Evolutionary conservation across 495 filamentous ascomycete genomes (phyloP).

Genomic region (Lepraria neglecta): DNA sequence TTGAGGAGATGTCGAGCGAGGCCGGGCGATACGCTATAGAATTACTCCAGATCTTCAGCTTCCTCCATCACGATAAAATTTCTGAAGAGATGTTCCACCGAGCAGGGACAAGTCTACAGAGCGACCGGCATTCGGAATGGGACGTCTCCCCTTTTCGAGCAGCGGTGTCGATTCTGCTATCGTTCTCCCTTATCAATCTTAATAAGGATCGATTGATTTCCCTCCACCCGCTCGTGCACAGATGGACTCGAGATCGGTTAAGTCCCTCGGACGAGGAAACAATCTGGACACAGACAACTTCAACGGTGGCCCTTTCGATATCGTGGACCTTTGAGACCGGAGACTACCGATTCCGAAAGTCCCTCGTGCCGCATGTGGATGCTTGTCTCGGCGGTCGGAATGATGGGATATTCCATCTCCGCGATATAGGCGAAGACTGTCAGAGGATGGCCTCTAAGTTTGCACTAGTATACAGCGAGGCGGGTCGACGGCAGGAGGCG

Average conservation of each 20-base stretch:
- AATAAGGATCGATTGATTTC: conserved; percentile 16
- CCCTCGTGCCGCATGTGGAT: conserved; percentile 17
- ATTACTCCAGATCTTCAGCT: conserved; percentile 22
- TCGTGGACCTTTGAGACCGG: conserved; percentile 6
- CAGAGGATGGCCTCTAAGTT: background rate
- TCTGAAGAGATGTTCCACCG: conserved; percentile 14
- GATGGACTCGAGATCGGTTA: conserved; percentile 13
- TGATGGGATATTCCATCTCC: conserved; percentile 13
- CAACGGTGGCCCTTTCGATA: conserved; percentile 11
- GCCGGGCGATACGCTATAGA: conserved; percentile 26
- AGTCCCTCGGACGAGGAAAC: conserved; percentile 11
- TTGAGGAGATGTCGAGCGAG: too few relatives aligned
- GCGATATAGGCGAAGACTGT: conserved; percentile 10
- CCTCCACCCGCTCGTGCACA: too few relatives aligned
- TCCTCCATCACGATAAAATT: conserved; percentile 23
- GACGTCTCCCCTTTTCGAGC: conserved; percentile 1
- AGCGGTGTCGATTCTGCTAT: conserved; percentile 8
- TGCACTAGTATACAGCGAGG: too few relatives aligned
- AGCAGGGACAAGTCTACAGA: background rate
- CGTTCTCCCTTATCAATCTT: conserved; percentile 13
- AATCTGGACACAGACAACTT: conserved; percentile 6
- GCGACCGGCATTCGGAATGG: background rate
- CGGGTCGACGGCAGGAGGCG: too few relatives aligned
- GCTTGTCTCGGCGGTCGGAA: conserved; percentile 4
- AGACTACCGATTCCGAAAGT: conserved; percentile 14